These are phyloP conservation scores for Suillus subluteus DNA, from an alignment of 768 basidiomycete species.

Conservation along the genomic window DNA sequence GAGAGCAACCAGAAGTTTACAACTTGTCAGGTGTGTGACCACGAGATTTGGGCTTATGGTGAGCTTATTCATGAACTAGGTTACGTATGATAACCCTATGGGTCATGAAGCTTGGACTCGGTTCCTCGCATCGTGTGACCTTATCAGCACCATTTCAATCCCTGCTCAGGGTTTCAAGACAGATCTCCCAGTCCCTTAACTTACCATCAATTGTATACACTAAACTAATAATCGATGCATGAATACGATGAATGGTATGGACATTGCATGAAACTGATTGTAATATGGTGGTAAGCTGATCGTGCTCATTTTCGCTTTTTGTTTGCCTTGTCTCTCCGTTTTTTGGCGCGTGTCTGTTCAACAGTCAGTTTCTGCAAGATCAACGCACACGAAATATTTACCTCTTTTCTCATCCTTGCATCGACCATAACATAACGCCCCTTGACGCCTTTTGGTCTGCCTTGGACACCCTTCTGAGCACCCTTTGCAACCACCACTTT, in stretches of 20 bases:
- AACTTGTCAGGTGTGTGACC: conserved; percentile 54
- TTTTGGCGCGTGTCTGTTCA: conserved; percentile 77
- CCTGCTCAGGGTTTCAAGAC: conserved; percentile 25
- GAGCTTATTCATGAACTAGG: conserved; percentile 37
- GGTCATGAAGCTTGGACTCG: conserved; percentile 47
- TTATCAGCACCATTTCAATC: conserved; percentile 38
- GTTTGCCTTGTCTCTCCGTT: conserved; percentile 74
- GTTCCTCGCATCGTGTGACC: conserved; percentile 49
- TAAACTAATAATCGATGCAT: not conserved
- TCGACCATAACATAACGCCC: conserved; percentile 96
- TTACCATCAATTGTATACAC: not conserved
- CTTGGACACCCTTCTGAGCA: conserved; percentile 85
- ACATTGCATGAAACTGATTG: not conserved
- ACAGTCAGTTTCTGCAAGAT: conserved; percentile 13
- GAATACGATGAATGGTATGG: not conserved
- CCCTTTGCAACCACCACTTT: conserved; percentile 94
- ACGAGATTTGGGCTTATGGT: not conserved
- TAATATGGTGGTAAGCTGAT: not conserved
- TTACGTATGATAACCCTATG: conserved; percentile 43
- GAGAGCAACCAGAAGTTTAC: conserved; percentile 56
- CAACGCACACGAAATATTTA: conserved; percentile 23
- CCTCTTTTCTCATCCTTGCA: conserved; percentile 92
- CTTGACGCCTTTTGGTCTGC: conserved; percentile 94
- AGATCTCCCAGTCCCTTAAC: not conserved
- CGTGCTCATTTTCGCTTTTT: conserved; percentile 54